Conservation (phyloP, 1,139 yeast genomes). For the Pichiaceae sp. region DNA sequence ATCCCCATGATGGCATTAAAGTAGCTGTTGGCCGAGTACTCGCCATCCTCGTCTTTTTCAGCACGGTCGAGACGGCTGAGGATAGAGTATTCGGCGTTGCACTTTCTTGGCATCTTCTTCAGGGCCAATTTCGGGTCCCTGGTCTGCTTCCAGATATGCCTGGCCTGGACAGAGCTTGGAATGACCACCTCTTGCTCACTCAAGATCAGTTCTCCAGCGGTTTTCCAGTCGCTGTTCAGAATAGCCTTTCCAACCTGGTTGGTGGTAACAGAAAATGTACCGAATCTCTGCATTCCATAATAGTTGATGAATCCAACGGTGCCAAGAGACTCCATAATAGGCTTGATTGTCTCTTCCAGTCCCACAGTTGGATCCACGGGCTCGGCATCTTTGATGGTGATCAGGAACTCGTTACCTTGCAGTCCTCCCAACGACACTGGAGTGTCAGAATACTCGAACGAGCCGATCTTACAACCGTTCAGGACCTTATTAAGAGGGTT, state of each 20-base stretch:
- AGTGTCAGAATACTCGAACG: conserved; percentile 58
- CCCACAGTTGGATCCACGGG: conserved; percentile 24
- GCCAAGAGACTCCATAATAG: conserved; percentile 51
- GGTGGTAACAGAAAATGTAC: conserved; percentile 89
- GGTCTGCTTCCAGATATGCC: conserved; percentile 75
- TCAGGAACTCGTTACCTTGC: conserved; percentile 78
- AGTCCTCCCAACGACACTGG: conserved; percentile 74
- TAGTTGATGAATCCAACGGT: conserved; percentile 82
- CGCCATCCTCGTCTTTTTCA: conserved; percentile 36
- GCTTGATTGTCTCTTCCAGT: conserved; percentile 36
- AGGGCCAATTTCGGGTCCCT: conserved; percentile 58
- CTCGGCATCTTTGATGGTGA: conserved; percentile 69
- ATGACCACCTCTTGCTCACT: conserved; percentile 79
- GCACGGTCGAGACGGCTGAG: conserved; percentile 47
- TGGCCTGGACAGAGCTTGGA: conserved; percentile 76
- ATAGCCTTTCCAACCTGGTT: conserved; percentile 74
- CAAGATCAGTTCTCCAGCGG: conserved; percentile 68
- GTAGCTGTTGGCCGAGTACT: conserved; percentile 42
- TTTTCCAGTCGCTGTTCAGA: conserved; percentile 67
- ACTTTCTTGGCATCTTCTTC: conserved; percentile 73
- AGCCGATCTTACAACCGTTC: conserved; percentile 68
- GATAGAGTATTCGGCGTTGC: conserved; percentile 76
- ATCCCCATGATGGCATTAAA: conserved; percentile 82
- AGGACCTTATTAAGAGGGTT: conserved; percentile 68
- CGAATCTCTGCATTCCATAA: conserved; percentile 96